Percentiles rank a stretch among this genome's conserved stretches.
phyloP scores from a whole-genome alignment of 345 rosid species.

The Dipteronia dyeriana region DNA sequence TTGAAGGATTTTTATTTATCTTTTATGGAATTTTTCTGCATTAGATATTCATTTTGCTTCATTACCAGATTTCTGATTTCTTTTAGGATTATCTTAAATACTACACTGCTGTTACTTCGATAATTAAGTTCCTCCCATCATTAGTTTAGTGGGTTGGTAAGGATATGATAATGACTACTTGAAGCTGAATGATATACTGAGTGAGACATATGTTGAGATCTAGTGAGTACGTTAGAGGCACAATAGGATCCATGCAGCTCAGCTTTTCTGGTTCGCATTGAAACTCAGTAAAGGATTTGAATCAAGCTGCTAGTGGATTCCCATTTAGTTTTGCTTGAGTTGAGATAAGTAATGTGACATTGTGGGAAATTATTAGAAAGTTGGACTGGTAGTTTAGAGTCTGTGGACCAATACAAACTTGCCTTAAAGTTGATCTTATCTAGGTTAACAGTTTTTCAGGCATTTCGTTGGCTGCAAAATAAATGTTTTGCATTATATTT shows the following conservation, averaged over 20 bases:
- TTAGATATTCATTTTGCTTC: neutral
- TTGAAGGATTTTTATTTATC: neutral
- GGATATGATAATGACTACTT: constrained; percentile 9
- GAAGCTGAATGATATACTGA: neutral
- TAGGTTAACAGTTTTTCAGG: neutral
- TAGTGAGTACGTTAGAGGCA: neutral
- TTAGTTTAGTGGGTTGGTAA: neutral
- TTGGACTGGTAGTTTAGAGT: no score
- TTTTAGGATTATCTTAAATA: neutral
- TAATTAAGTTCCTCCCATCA: neutral
- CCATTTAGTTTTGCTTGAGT: constrained; percentile 2
- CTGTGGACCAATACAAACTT: neutral
- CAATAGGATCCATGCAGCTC: neutral
- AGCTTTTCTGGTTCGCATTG: neutral
- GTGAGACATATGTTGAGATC: constrained; percentile 14
- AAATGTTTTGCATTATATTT: neutral
- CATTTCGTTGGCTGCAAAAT: constrained; percentile 1
- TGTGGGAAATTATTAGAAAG: neutral
- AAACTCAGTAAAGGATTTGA: neutral
- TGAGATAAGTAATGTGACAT: neutral
- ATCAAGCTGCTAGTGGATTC: neutral
- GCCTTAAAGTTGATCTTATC: neutral
- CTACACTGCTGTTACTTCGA: neutral
- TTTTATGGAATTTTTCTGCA: neutral
- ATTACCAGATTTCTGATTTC: neutral